Base-by-base conservation (phyloP, 306 rosid species). In the Castanopsis chinensis region DNA sequence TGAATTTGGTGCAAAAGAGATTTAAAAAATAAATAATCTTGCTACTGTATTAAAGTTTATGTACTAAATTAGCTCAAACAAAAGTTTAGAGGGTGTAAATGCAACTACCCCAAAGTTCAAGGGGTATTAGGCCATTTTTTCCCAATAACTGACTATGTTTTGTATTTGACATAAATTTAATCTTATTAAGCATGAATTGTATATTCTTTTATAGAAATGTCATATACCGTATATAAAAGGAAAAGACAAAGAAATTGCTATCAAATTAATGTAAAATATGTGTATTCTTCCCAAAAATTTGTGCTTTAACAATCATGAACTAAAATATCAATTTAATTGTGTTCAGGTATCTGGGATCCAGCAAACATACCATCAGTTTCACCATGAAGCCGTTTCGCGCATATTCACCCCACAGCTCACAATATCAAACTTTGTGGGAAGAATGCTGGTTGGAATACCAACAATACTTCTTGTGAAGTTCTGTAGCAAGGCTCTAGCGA, bases 331-430 rank as follows among this genome's bases (percentile, higher is more conserved):
- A 15, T 81, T 14, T 49, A 20, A 15, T 80, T 78, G 19, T 65
- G 32, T 85, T 71, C 89, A 96, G 99, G 96, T 91, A 1, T 30
- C 93, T 6, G 99, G 99, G 33, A 91, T 96, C 45, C 99, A 96
- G 79, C 99, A 91, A 88, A 91, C 98, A 59, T 96, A 89, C 73
- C 86, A 89, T 79, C 99, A 93, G 90, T 96, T 93, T 86, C 99
- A 96, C 88, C 98, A 91, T 45, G 92, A 59, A 68, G 77, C 56
- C 0, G 93, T 91, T 78, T 90, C 93, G 0, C 90, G 87, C 9
- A 49, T 93, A 81, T 96, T 93, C 83, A 85, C 93, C 5, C 61
- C 92, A 14, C 86, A 88, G 8, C 77, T 93, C 18, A 77, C 94
- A 5, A 6, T 80, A 81, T 83, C 81, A 18, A 81, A 71, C 59